Evolutionary conservation across 495 filamentous ascomycete genomes (phyloP), one percentile per base, ranked within the genome.

Genomic region (Tetracladium setigerum): DNA sequence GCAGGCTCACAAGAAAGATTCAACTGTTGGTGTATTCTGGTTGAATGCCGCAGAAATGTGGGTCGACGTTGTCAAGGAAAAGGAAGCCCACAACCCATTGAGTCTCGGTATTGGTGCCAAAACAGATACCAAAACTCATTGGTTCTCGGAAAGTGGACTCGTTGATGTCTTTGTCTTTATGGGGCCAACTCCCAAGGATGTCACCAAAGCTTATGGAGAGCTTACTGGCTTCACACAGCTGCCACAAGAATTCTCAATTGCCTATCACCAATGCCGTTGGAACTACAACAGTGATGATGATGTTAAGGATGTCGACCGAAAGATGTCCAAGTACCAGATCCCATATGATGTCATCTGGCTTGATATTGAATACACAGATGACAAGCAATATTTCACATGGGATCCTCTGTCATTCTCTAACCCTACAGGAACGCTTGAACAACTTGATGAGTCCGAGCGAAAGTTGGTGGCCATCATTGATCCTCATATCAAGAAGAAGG

Each of bases 291-390:
- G 87, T 2, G 90, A 96, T 55, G 87, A 95, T 47, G 92, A 98
- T 64, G 89, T 98, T 48, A 91, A 85, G 62, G 87, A 96, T 61
- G 89, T 98, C 41, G 90, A 97, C 61, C 80, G 86, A 50, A 95
- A 94, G 61, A 94, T 98, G 66, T 89, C 95, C 69, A 94, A 90
- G 62, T 78, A 84, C 63, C 78, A 89, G 45, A 95, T 97, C 39
- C 92, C 92, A 1, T 98, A 95, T 63, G 92, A 98, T 68, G 87
- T 96, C 38, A 97, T 98, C 52, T 98, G 92, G 92, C 78, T 98
- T 10, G 92, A 98, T 55, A 84, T 98, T 58, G 92, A 97, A 63
- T 97, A 96, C 62, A 89, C 89, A 0, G 86, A 97, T 45, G 88
- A 81, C 62, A 91, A 91, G 64, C 94, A 94, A 66, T 98, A 97